Evolutionary conservation across 768 basidiomycete genomes (phyloP), one percentile per base, ranked within the genome.

Genomic region (Pleurotus eryngii): DNA sequence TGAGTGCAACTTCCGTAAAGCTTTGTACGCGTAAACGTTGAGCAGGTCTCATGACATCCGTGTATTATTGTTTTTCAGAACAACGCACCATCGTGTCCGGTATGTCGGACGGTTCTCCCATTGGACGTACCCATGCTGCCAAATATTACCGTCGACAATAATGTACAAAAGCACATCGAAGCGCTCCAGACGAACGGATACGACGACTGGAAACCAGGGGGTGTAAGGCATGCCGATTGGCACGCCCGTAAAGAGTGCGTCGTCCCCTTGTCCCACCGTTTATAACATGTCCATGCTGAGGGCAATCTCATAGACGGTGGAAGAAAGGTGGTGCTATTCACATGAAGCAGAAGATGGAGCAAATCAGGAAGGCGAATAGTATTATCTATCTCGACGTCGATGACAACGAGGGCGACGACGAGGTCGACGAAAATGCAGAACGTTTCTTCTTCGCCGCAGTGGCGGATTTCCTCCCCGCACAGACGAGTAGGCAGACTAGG

Each of bases 61-160:
- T 42, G 24, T 42, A 24, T 42, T 40, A 22, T 15, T 27, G 24
- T 53, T 57, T 57, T 49, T 17, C 65, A 76, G 75, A 71, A 71
- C 70, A 68, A 65, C 42, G 71, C 74, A 46, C 62, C 68, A 39
- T 76, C 71, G 2, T 90, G 89, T 57, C 79, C 87, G 0, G 66
- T 82, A 17, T 90, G 89, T 64, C 84, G 89, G 24, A 70, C 80
- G 22, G 64, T 57, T 37, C 67, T 90, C 38, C 65, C 71, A 3
- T 56, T 46, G 12, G 59, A 61, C 6, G 69, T 62, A 8, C 80
- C 85, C 1, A 74, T 90, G 68, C 77, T 87, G 60, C 84, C 87
- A 0, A 90, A 90, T 66, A 81, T 84, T 64, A 66, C 78, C 1
- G 70, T 86, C 60, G 86, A 90, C 63, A 82, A 74, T 60, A 68